Percentiles rank a stretch among this genome's conserved stretches.
Evolutionary conservation across 306 rosid genomes (phyloP).

Genomic region (Ochetophila trinervis): DNA sequence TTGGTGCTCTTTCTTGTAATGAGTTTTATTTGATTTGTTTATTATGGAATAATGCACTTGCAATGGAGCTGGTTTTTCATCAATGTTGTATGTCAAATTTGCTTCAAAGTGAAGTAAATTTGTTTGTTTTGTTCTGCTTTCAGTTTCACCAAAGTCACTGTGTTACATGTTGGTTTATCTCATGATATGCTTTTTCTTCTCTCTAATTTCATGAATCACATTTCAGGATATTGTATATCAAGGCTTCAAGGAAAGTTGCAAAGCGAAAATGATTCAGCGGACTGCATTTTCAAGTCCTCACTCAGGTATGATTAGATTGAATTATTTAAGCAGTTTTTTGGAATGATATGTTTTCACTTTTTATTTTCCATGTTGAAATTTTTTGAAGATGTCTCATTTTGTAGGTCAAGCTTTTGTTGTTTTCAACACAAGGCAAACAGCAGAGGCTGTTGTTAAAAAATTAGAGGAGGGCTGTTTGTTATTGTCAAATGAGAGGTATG

Average conservation of each 20-base stretch:
- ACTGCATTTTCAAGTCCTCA: slow-evolving; percentile 60
- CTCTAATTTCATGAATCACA: slow-evolving; percentile 9
- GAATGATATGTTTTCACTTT: neutral
- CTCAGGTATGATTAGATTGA: slow-evolving; percentile 48
- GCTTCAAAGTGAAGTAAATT: neutral
- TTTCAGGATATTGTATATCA: slow-evolving; percentile 61
- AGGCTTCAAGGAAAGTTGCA: slow-evolving; percentile 65
- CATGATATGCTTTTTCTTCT: neutral
- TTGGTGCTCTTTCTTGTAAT: neutral
- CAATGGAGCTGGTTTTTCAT: neutral
- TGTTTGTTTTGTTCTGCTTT: neutral
- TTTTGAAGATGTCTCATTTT: slow-evolving; percentile 13
- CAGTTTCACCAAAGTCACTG: neutral
- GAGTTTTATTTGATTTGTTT: slow-evolving; percentile 5
- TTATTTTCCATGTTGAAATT: neutral
- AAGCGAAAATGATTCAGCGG: slow-evolving; percentile 69
- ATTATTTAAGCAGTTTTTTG: neutral
- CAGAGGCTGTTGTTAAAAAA: slow-evolving; percentile 48
- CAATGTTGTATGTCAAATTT: too few species aligned
- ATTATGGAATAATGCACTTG: slow-evolving; percentile 1
- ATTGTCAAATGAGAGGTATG: slow-evolving; percentile 84
- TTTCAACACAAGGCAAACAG: slow-evolving; percentile 60
- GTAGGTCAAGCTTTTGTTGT: slow-evolving; percentile 85
- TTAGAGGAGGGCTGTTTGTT: slow-evolving; percentile 63
- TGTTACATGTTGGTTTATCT: neutral